Conservation (phyloP, 2,329 filamentous ascomycete species). For the Colletotrichum sp. region DNA sequence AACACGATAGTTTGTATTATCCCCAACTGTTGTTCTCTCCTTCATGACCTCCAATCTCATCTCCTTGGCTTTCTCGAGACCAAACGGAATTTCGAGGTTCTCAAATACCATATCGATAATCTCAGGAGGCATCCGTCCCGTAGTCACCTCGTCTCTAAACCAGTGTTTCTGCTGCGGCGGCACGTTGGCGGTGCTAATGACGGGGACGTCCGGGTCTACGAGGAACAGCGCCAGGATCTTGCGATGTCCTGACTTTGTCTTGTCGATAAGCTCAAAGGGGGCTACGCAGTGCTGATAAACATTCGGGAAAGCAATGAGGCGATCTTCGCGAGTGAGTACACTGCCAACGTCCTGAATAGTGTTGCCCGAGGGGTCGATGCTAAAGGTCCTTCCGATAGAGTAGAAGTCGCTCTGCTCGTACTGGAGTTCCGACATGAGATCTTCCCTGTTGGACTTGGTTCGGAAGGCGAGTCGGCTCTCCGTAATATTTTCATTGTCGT, state of each 20-base stretch:
- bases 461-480: conserved; percentile 56
- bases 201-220: conserved; percentile 57
- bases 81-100: conserved; percentile 27
- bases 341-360: conserved; percentile 49
- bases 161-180: conserved; percentile 47
- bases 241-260: conserved; percentile 58
- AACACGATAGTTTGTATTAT: not conserved
- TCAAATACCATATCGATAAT: conserved; percentile 25
- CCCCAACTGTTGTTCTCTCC: conserved; percentile 24
- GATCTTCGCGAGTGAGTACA: conserved; percentile 49
- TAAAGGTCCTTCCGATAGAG: conserved; percentile 40
- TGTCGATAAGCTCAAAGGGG: conserved; percentile 57
- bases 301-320: conserved; percentile 63
- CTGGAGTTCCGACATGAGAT: conserved; percentile 26
- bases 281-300: conserved; percentile 55
- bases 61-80: conserved; percentile 25
- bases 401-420: conserved; percentile 38
- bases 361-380: conserved; percentile 25
- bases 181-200: conserved; percentile 50
- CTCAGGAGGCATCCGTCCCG: conserved; percentile 23
- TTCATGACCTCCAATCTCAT: conserved; percentile 30
- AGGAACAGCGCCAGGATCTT: conserved; percentile 67
- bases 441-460: conserved; percentile 39
- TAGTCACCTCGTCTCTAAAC: conserved; percentile 32
- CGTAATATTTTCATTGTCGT: conserved; percentile 65